Conservation (phyloP, 2,329 filamentous ascomycete genomes). For the Metarhizium sp. region DNA sequence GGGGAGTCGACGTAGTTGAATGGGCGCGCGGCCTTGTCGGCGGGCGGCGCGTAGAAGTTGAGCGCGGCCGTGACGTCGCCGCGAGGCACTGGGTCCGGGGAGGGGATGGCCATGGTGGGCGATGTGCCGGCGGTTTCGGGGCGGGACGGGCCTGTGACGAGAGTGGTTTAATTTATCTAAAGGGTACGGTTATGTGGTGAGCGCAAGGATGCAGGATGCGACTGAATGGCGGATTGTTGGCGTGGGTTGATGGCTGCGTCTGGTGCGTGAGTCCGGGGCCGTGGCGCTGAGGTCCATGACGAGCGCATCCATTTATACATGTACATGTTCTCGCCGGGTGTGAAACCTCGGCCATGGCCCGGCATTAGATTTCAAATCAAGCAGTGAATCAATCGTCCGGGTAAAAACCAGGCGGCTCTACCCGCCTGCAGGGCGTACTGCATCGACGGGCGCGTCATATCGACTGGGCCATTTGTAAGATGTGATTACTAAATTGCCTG, state of each 20-base stretch:
- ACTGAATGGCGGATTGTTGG: background rate
- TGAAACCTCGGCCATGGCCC: background rate
- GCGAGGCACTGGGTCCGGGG: conserved; percentile 30
- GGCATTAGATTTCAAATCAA: conserved; percentile 19
- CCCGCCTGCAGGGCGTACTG: background rate
- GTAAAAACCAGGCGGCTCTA: too few species aligned
- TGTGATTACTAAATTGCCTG: conserved; percentile 4
- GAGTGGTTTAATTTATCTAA: too few species aligned
- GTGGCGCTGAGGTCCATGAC: too few species aligned
- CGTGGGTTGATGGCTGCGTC: too few species aligned
- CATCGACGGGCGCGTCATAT: background rate
- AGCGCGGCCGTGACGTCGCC: conserved; percentile 55
- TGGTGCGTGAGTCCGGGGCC: too few species aligned
- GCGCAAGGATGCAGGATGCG: too few species aligned
- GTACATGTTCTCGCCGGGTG: too few species aligned
- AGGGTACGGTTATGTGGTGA: too few species aligned
- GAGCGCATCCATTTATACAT: background rate
- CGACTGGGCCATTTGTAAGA: conserved; percentile 10
- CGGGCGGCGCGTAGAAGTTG: conserved; percentile 55
- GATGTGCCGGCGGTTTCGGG: background rate
- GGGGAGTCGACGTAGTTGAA: conserved; percentile 60
- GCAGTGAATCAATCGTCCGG: background rate
- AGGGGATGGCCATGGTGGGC: conserved; percentile 29
- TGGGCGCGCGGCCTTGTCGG: conserved; percentile 45
- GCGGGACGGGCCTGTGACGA: too few species aligned